phyloP scores from a whole-genome alignment of 805 yeast species.

The Ogataea minuta region DNA sequence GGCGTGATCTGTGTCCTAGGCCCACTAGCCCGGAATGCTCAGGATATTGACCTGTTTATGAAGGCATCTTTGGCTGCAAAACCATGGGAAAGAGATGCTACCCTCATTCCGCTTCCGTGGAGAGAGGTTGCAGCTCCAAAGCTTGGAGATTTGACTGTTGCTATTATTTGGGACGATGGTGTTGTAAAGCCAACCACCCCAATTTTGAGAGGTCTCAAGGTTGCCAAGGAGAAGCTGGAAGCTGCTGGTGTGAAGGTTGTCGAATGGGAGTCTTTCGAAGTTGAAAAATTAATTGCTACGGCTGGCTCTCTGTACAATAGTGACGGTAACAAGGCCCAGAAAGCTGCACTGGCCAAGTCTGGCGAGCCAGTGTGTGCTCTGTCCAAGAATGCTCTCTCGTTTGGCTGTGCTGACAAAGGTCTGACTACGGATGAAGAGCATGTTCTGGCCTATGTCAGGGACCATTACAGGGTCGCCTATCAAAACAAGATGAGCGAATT shows the following conservation, averaged over 20 bases:
- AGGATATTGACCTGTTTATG: constrained; percentile 49
- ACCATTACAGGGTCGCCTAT: not conserved
- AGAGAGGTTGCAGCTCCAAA: constrained; percentile 35
- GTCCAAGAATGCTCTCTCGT: constrained; percentile 49
- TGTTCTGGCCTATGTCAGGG: constrained; percentile 37
- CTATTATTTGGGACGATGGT: constrained; percentile 47
- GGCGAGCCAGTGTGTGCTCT: constrained; percentile 66
- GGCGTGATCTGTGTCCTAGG: constrained; percentile 44
- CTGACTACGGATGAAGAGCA: constrained; percentile 47
- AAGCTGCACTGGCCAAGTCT: constrained; percentile 45
- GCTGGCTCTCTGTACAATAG: constrained; percentile 51
- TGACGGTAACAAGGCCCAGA: constrained; percentile 60
- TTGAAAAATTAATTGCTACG: constrained; percentile 52
- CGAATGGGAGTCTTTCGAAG: constrained; percentile 52
- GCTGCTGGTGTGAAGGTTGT: constrained; percentile 55
- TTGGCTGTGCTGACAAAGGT: constrained; percentile 53
- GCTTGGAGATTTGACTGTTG: constrained; percentile 41
- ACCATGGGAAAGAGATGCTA: constrained; percentile 58
- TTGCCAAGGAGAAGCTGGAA: constrained; percentile 48
- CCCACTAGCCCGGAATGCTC: constrained; percentile 46
- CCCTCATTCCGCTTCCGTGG: constrained; percentile 51
- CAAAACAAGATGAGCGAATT: constrained; percentile 3
- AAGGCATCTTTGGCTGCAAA: constrained; percentile 43
- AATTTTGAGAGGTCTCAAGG: constrained; percentile 40
- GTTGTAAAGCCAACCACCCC: constrained; percentile 52